Percentiles rank a stretch among this genome's conserved stretches.
Evolutionary conservation across 345 rosid species (phyloP).

Genomic region (Euphorbia lathyris): DNA sequence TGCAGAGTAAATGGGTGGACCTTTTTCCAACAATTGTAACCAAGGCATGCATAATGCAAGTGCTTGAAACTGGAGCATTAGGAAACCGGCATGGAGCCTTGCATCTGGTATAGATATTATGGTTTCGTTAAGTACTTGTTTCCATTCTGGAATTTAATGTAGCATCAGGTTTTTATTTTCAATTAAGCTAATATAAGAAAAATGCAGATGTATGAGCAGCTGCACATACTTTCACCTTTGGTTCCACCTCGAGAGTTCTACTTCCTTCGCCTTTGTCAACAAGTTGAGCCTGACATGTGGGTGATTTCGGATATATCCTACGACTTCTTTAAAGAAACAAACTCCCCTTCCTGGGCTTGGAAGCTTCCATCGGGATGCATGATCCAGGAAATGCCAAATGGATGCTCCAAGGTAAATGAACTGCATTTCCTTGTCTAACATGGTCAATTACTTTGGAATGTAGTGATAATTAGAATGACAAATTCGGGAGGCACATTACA

Average conservation of each 20-base stretch:
- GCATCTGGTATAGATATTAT: slow-evolving; percentile 47
- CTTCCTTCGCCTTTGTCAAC: slow-evolving; percentile 60
- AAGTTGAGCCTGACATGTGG: slow-evolving; percentile 54
- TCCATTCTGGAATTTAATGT: background rate
- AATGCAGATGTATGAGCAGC: slow-evolving; percentile 50
- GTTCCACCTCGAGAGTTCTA: slow-evolving; percentile 63
- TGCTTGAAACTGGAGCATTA: slow-evolving; percentile 30
- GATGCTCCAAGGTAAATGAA: slow-evolving; percentile 44
- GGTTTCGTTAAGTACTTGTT: background rate
- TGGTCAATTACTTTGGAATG: background rate
- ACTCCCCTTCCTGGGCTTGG: slow-evolving; percentile 32
- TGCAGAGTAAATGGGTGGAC: slow-evolving; percentile 58
- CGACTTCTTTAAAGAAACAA: slow-evolving; percentile 19
- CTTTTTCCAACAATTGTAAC: slow-evolving; percentile 67
- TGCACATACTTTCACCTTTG: slow-evolving; percentile 70
- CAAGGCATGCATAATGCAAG: slow-evolving; percentile 41
- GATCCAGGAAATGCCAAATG: slow-evolving; percentile 54
- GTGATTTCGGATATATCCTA: slow-evolving; percentile 60
- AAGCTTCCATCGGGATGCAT: slow-evolving; percentile 85
- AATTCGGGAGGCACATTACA: background rate
- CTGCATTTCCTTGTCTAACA: background rate
- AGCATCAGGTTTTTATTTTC: background rate
- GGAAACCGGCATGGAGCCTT: slow-evolving; percentile 37
- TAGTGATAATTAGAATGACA: background rate
- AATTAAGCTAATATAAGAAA: background rate